These are phyloP conservation scores for Immersiporthe knoxdaviesiana DNA, from an alignment of 2,329 filamentous ascomycete genomes.

Conservation along the genomic window DNA sequence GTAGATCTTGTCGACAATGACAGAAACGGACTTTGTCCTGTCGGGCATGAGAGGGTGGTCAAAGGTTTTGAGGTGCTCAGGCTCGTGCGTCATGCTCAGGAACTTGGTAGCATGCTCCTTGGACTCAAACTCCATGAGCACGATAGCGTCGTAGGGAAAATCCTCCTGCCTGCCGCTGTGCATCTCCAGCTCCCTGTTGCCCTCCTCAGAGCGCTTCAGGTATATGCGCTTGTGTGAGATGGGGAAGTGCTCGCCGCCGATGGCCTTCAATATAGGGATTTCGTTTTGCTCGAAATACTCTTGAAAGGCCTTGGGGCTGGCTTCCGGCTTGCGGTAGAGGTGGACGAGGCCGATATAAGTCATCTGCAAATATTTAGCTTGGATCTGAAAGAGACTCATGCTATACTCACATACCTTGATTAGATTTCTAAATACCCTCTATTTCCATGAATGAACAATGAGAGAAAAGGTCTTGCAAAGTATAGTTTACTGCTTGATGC, in stretches of 20 bases:
- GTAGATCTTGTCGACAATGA: not conserved
- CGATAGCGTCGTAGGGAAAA: not conserved
- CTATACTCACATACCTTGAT: not conserved
- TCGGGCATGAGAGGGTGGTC: conserved; percentile 2
- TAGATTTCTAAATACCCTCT: not conserved
- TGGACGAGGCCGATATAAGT: conserved; percentile 2
- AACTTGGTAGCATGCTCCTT: conserved; percentile 6
- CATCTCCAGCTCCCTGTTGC: not conserved
- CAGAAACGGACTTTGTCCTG: not conserved
- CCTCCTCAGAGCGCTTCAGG: conserved; percentile 3
- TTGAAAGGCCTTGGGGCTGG: not conserved
- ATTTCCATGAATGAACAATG: not conserved
- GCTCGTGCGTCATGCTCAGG: not conserved
- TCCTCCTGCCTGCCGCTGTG: conserved; percentile 4
- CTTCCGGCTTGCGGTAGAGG: conserved; percentile 1
- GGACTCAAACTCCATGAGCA: conserved; percentile 2
- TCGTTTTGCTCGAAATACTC: conserved; percentile 3
- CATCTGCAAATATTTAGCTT: not conserved
- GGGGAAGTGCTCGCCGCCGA: not conserved
- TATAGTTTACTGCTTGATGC: not conserved
- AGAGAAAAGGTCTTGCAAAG: not conserved
- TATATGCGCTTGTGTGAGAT: conserved; percentile 9
- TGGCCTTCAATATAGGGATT: not conserved
- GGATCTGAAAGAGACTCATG: not conserved
- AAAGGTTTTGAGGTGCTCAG: not conserved